These are phyloP conservation scores for Pueraria montana DNA, from an alignment of 306 rosid species.

Conservation along the genomic window DNA sequence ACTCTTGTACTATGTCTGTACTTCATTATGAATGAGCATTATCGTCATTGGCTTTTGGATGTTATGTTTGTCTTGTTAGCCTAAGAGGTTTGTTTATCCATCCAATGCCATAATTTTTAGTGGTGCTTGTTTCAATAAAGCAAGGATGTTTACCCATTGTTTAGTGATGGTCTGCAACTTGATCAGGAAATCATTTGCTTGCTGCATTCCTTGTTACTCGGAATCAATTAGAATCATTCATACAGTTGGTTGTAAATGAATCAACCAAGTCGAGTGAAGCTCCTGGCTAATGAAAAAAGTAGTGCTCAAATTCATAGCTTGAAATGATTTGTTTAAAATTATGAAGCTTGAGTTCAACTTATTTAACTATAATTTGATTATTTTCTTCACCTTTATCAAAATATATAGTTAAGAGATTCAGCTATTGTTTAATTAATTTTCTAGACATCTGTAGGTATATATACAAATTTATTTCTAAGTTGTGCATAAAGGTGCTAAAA, in stretches of 20 bases:
- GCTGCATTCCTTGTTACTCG: neutral
- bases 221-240: neutral
- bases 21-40: neutral
- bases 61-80: neutral
- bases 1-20: neutral
- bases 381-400: no score
- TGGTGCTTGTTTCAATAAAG: neutral
- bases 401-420: no score
- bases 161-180: constrained; percentile 16
- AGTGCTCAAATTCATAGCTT: no score
- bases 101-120: constrained; percentile 6
- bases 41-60: neutral
- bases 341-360: no score
- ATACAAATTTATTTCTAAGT: neutral
- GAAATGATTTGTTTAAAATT: no score
- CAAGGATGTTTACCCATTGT: neutral
- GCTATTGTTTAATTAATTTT: neutral
- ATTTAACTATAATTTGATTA: no score
- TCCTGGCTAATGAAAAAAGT: neutral
- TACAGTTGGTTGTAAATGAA: neutral
- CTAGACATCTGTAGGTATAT: neutral
- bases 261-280: neutral
- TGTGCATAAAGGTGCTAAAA: neutral
- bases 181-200: constrained; percentile 3
- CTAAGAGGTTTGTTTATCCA: neutral